phyloP scores from a whole-genome alignment of 2,329 filamentous ascomycete species.

The Periconia sp. region DNA sequence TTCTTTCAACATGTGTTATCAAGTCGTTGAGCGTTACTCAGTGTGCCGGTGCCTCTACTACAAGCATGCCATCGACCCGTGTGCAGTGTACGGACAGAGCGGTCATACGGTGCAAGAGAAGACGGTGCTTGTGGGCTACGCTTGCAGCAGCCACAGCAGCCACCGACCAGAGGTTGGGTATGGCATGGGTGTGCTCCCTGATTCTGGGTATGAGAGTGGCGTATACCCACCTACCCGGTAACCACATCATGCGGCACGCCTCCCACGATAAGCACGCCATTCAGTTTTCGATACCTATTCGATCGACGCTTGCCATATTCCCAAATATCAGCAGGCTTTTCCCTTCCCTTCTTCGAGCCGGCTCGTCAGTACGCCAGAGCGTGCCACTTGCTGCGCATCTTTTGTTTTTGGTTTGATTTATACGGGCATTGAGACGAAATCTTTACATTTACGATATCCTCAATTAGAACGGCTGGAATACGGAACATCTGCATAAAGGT shows the following conservation, averaged over 20 bases:
- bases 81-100: slow-evolving; percentile 70
- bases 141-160: slow-evolving; percentile 62
- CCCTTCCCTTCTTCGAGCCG: slow-evolving; percentile 26
- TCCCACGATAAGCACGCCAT: not conserved
- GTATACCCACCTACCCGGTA: slow-evolving; percentile 13
- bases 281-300: not conserved
- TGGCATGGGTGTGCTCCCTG: slow-evolving; percentile 23
- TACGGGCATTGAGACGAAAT: slow-evolving; percentile 31
- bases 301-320: not conserved
- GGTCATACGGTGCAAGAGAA: slow-evolving; percentile 73
- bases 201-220: slow-evolving; percentile 34
- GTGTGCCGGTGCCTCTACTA: slow-evolving; percentile 88
- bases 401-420: slow-evolving; percentile 10
- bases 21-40: slow-evolving; percentile 81
- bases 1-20: slow-evolving; percentile 71
- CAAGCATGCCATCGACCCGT: slow-evolving; percentile 82
- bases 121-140: slow-evolving; percentile 80
- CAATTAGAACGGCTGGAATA: slow-evolving; percentile 12
- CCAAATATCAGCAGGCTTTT: not conserved
- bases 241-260: not conserved
- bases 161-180: slow-evolving; percentile 25
- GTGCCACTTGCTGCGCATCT: slow-evolving; percentile 12
- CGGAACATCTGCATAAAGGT: slow-evolving; percentile 14
- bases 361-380: slow-evolving; percentile 16
- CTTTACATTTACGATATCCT: slow-evolving; percentile 11